A percentile compares a stretch with the other conserved stretches of the same genome.
These are phyloP conservation scores for Conticribra weissflogii DNA, from an alignment of 108 stramenopile genomes.

Conservation along the genomic window DNA sequence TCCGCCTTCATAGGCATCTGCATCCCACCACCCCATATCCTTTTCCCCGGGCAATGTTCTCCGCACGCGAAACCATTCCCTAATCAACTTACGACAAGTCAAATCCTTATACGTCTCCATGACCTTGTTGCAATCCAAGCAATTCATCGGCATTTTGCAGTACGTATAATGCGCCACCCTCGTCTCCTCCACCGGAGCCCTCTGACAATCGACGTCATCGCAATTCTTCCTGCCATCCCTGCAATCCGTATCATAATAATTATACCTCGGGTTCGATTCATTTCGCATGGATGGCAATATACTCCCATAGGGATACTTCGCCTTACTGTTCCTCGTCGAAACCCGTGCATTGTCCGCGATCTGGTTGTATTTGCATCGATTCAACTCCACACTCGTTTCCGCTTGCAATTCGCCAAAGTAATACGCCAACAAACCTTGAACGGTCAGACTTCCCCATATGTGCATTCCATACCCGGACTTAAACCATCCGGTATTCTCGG, in stretches of 20 bases:
- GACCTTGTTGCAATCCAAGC: constrained; percentile 20
- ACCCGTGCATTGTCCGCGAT: constrained; percentile 70
- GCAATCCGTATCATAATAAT: constrained; percentile 26
- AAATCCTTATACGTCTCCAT: constrained; percentile 32
- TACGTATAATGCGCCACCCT: constrained; percentile 46
- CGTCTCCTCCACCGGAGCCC: constrained; percentile 23
- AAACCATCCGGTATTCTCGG: too few species aligned
- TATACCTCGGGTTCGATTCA: not conserved
- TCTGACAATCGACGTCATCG: constrained; percentile 38
- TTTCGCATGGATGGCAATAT: constrained; percentile 7
- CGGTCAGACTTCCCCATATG: constrained; percentile 53
- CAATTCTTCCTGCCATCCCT: constrained; percentile 44
- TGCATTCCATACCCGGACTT: constrained; percentile 61
- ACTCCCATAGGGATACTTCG: constrained; percentile 15
- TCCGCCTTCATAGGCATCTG: constrained; percentile 17
- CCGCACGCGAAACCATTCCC: constrained; percentile 24
- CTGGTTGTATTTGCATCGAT: constrained; percentile 81
- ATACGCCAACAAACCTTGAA: constrained; percentile 72
- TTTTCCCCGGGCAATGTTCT: constrained; percentile 22
- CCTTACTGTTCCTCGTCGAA: not conserved
- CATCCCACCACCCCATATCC: not conserved
- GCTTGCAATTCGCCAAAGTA: constrained; percentile 56
- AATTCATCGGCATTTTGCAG: constrained; percentile 63
- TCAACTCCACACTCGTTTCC: constrained; percentile 55
- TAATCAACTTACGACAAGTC: constrained; percentile 13